Percentiles rank a stretch among this genome's conserved stretches.
Evolutionary conservation across 805 yeast genomes (phyloP).

Genomic region (Hyphopichia homilentoma): DNA sequence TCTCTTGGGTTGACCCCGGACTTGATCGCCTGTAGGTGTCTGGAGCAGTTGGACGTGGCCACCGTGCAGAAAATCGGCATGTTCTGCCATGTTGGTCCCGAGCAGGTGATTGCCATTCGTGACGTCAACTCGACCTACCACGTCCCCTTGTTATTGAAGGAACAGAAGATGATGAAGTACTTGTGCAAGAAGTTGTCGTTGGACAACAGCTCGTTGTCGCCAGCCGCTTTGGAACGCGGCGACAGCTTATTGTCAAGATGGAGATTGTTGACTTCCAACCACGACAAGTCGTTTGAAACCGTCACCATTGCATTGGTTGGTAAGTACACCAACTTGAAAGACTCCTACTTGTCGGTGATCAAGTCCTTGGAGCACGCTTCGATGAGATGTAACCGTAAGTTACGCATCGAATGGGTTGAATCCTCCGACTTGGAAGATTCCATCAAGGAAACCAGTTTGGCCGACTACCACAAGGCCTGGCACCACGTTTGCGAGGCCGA

Average conservation of each 20-base stretch:
- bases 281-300: constrained; percentile 78
- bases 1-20: constrained; percentile 93
- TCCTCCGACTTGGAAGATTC: constrained; percentile 83
- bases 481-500: constrained; percentile 87
- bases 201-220: constrained; percentile 31
- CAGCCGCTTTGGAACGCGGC: constrained; percentile 62
- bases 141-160: constrained; percentile 86
- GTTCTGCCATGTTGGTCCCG: constrained; percentile 99
- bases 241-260: constrained; percentile 67
- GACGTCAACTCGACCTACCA: constrained; percentile 97
- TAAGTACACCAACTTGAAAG: constrained; percentile 93
- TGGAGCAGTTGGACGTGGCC: constrained; percentile 70
- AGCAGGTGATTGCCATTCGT: constrained; percentile 94
- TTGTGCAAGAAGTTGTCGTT: constrained; percentile 67
- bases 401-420: constrained; percentile 95
- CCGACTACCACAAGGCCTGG: constrained; percentile 93
- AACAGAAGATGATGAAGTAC: constrained; percentile 78
- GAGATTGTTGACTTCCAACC: constrained; percentile 72
- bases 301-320: constrained; percentile 97
- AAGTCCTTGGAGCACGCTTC: constrained; percentile 95
- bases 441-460: constrained; percentile 58
- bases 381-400: constrained; percentile 79
- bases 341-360: constrained; percentile 90
- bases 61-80: constrained; percentile 96
- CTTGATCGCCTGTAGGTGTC: constrained; percentile 97